phyloP scores from a whole-genome alignment of 2,329 filamentous ascomycete species.

The Sporothrix mexicana region DNA sequence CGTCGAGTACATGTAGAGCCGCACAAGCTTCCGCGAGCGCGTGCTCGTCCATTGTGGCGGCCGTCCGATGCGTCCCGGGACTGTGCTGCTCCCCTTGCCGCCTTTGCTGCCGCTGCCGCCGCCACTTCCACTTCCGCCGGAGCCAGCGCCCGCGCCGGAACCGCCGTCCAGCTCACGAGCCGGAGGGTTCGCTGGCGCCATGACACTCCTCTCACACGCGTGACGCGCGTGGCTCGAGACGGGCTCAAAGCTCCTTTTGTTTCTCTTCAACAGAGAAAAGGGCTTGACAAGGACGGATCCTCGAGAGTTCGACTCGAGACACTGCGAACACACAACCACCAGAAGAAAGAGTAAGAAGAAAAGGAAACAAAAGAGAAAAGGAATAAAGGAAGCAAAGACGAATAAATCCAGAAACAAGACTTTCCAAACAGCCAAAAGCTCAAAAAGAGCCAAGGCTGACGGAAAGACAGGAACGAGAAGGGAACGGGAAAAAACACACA shows the following conservation, averaged over 20 bases:
- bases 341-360: conserved; percentile 6
- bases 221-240: conserved; percentile 10
- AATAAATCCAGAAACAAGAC: not conserved
- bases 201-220: conserved; percentile 27
- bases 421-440: not conserved
- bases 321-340: conserved; percentile 4
- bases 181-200: conserved; percentile 35
- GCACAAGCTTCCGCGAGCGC: conserved; percentile 58
- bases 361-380: conserved; percentile 18
- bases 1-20: conserved; percentile 63
- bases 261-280: not conserved
- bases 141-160: conserved; percentile 26
- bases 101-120: conserved; percentile 25
- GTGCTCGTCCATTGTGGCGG: conserved; percentile 62
- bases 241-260: not conserved
- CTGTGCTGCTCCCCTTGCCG: conserved; percentile 33
- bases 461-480: not conserved
- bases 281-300: not conserved
- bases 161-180: conserved; percentile 33
- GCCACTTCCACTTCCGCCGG: conserved; percentile 15
- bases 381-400: not conserved
- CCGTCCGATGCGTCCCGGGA: conserved; percentile 52
- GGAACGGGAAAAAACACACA: not conserved
- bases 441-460: conserved; percentile 1
- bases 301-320: conserved; percentile 9